Base-by-base conservation (phyloP, 768 basidiomycete species). In the Nevesoporus exiguus region DNA sequence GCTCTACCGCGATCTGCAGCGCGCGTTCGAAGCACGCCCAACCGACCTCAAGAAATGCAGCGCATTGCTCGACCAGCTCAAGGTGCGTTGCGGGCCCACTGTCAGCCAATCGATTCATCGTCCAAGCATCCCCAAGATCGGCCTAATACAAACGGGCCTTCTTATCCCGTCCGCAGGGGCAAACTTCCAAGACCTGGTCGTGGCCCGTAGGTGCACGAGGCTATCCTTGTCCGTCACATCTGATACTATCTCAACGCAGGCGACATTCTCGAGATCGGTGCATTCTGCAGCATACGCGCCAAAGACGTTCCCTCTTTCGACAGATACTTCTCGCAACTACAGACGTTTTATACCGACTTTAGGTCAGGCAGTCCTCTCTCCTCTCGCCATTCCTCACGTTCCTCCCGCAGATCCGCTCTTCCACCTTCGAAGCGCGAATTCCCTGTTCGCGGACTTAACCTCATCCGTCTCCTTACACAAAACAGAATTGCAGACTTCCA, bases 401-500 rank as follows among this genome's bases (percentile, higher is more conserved):
- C 5, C 13, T 13, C 14, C 36, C n/a, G 86, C 29, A 66, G 92
- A 70, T 76, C 84, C 49, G 72, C 77, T 56, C 84, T 98, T 39
- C 89, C 91, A 2, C 85, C 82, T 3, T 98, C 96, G 15, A 82
- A 86, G 55, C 85, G 88, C 68, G 91, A 95, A 74, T 90, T 84
- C 60, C 82, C 93, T 44, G 85, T 97, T 54, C 87, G 91, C 46
- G 94, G 95, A 7, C 84, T 99, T 31, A 88, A 96, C 68, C 90
- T 99, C 71, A 93, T 98, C 66, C 88, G 91, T 43, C 84, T 98
- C 55, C 85, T 99, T 63, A 93, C 92, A 9, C 91, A 93, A 69
- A 97, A 97, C 72, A 86, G 93, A 66, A 96, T 98, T 61, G 94
- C 96, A 31, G 92, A 96, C 70, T 98, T 98, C 76, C 96, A 99